Evolutionary conservation across 177 flowering plant species (phyloP).

Genomic region (Vitis hybrid): DNA sequence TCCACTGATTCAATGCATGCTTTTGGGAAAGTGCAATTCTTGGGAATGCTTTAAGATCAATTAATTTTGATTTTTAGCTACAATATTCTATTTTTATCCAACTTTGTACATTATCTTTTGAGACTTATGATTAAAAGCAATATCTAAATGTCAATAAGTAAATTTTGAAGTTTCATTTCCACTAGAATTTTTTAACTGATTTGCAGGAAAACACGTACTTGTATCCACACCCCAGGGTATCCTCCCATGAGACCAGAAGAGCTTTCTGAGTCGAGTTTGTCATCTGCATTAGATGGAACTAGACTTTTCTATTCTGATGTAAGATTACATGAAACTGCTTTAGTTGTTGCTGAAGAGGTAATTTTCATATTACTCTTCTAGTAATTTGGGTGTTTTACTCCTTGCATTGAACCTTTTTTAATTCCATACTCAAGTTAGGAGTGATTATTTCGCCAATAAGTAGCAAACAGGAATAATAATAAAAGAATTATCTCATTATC

Average conservation of each 20-base stretch:
- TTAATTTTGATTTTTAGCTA: too few species aligned
- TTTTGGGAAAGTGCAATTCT: too few species aligned
- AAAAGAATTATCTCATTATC: too few species aligned
- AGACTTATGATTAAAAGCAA: not conserved
- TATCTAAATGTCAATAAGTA: not conserved
- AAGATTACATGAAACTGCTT: conserved; percentile 68
- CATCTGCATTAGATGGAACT: conserved; percentile 61
- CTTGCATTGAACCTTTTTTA: too few species aligned
- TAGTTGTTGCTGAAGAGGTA: conserved; percentile 70
- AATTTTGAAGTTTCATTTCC: not conserved
- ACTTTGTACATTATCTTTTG: not conserved
- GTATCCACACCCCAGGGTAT: conserved; percentile 81
- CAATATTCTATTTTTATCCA: too few species aligned
- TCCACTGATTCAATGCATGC: too few species aligned
- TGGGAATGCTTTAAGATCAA: too few species aligned
- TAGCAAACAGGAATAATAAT: too few species aligned
- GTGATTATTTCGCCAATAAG: too few species aligned
- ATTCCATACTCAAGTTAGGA: too few species aligned
- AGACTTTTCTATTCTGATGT: conserved; percentile 63
- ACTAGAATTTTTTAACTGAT: not conserved
- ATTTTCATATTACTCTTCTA: conserved; percentile 9
- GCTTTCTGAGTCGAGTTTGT: conserved; percentile 48
- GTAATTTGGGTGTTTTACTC: not conserved
- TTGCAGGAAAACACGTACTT: conserved; percentile 89
- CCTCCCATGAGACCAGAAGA: conserved; percentile 84